Base-by-base conservation (phyloP, 768 basidiomycete species). In the Macrolepiota dolichaula region DNA sequence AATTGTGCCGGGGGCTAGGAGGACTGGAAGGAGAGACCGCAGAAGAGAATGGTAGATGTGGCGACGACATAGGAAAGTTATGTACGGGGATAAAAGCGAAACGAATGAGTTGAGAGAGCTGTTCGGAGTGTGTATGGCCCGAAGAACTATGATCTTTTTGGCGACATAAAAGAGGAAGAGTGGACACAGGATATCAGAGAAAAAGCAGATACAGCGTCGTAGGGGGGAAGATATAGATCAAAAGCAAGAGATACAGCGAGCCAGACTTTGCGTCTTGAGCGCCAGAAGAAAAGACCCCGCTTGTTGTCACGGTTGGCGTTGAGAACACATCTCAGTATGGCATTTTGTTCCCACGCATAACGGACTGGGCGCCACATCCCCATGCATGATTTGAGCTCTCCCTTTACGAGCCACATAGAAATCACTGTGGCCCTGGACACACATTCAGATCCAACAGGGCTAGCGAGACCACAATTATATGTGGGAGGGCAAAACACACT, bases 31-130 rank as follows among this genome's bases (percentile, higher is more conserved):
- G 68, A 38, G 63, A 68, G 57, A 63, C 64, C 49, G 65, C 66
- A 51, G 68, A 65, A 56, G 64, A 69, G 59, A 68, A 68, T 53
- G 65, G 61, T 59, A 69, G 65, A 52, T 67, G 68, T 68, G 67
- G 68, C 50, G 69, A 60, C 17, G 71, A 62, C 68, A 67, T 66
- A 53, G 55, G 44, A 50, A 27, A 52, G 47, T 42, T 51, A 38
- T 47, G 40, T 17, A 55, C 51, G 47, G 57, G 32, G 40, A 35
- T 29, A 49, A 47, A 22, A 32, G 19, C 17, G 10, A 49, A 61
- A 60, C 35, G 59, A 61, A 35, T 38, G 52, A 19, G 36, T 29
- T 36, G 27, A 60, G n/a, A 7, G 44, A 47, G 35, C 22, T 37
- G 25, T 46, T 25, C 44, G n/a, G 15, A 17, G 37, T 29, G 44